phyloP scores from a whole-genome alignment of 176 grass and related monocot species.

The Oryza nivara region DNA sequence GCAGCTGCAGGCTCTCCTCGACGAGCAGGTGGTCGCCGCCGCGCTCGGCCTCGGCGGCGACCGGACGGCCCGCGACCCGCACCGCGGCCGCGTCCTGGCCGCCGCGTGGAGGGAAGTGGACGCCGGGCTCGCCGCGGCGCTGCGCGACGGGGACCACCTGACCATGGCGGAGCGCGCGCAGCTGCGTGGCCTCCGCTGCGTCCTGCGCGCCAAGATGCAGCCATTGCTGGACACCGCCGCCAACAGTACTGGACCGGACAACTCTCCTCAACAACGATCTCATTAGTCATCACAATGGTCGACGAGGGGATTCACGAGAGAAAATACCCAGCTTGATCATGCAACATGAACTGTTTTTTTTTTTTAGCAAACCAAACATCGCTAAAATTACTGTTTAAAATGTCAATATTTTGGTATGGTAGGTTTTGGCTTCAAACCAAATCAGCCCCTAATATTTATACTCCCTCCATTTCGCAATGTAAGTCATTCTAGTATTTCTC shows the following conservation, averaged over 20 bases:
- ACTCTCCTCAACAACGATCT: not conserved
- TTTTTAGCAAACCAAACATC: too few species aligned
- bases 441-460: too few species aligned
- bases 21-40: constrained; percentile 2
- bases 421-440: too few species aligned
- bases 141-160: not conserved
- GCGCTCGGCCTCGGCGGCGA: not conserved
- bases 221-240: not conserved
- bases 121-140: not conserved
- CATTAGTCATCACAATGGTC: too few species aligned
- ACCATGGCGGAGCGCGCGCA: not conserved
- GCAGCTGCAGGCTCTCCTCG: not conserved
- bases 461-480: too few species aligned
- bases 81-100: not conserved
- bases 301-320: too few species aligned
- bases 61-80: not conserved
- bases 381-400: too few species aligned
- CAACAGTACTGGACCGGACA: not conserved
- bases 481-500: too few species aligned
- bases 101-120: constrained; percentile 9
- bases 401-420: too few species aligned
- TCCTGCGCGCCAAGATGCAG: not conserved
- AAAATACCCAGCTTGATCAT: too few species aligned
- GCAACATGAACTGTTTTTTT: too few species aligned
- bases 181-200: not conserved